A percentile compares a stretch with the other conserved stretches of the same genome.
These are phyloP conservation scores for Flaveria trinervia DNA, from an alignment of 129 eudicot species.

Conservation along the genomic window DNA sequence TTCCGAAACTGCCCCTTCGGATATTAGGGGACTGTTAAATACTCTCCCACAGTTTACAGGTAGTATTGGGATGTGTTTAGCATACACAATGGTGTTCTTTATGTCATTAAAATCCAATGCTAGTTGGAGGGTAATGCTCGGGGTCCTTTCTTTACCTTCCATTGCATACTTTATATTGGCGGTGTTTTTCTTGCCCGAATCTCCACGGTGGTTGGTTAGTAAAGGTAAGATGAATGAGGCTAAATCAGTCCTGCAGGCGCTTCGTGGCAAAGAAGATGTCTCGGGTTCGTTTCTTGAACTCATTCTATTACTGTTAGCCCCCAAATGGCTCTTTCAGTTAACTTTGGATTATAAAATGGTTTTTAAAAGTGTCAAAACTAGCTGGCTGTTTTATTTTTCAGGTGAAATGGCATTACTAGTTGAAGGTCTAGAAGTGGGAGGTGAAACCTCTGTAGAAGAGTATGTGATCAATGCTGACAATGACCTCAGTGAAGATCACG, in stretches of 20 bases:
- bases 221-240: slow-evolving; percentile 93
- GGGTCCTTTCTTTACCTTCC: slow-evolving; percentile 86
- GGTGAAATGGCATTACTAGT: slow-evolving; percentile 87
- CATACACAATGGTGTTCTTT: slow-evolving; percentile 88
- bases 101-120: slow-evolving; percentile 70
- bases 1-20: slow-evolving; percentile 97
- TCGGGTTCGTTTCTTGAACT: slow-evolving; percentile 51
- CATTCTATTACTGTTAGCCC: neutral
- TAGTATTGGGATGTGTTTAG: slow-evolving; percentile 81
- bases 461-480: slow-evolving; percentile 70
- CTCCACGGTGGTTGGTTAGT: slow-evolving; percentile 99
- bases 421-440: slow-evolving; percentile 85
- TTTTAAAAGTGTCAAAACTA: neutral
- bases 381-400: slow-evolving; percentile 21
- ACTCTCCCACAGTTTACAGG: slow-evolving; percentile 97
- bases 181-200: slow-evolving; percentile 82
- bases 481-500: slow-evolving; percentile 44
- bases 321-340: neutral
- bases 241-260: slow-evolving; percentile 59
- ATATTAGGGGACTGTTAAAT: slow-evolving; percentile 80
- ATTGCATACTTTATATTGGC: slow-evolving; percentile 55
- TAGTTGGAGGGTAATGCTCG: slow-evolving; percentile 95
- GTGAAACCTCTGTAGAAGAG: slow-evolving; percentile 75
- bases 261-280: slow-evolving; percentile 94
- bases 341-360: neutral